Conservation (phyloP, 1,284 basidiomycete genomes). For the Ceratobasidium sp. region DNA sequence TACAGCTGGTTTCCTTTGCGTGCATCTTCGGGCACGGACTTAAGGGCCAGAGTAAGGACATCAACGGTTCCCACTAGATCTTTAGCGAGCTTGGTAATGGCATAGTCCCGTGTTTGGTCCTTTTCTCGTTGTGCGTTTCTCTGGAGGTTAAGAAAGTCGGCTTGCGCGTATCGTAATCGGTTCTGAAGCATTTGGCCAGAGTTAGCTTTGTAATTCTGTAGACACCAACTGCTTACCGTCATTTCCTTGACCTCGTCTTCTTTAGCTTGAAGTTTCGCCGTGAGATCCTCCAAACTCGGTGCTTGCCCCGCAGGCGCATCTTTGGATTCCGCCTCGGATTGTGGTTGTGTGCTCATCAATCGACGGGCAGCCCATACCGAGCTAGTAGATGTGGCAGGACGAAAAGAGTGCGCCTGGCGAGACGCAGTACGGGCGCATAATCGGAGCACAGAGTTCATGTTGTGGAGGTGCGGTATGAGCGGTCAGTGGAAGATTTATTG, state of each 20-base stretch:
- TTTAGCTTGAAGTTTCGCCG: slow-evolving; percentile 68
- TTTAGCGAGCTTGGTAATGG: slow-evolving; percentile 87
- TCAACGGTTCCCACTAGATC: slow-evolving; percentile 94
- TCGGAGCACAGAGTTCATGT: slow-evolving; percentile 27
- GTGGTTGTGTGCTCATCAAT: slow-evolving; percentile 29
- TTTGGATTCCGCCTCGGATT: slow-evolving; percentile 11
- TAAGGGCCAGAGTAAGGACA: slow-evolving; percentile 86
- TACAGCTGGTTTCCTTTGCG: slow-evolving; percentile 64
- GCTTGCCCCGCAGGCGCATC: background rate
- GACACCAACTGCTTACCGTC: slow-evolving; percentile 62
- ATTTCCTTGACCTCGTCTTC: slow-evolving; percentile 76
- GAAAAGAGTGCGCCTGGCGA: slow-evolving; percentile 18
- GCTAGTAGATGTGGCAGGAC: background rate
- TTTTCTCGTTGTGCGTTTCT: slow-evolving; percentile 90
- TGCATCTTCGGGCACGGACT: slow-evolving; percentile 73
- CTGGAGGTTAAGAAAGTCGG: slow-evolving; percentile 95
- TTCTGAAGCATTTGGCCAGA: slow-evolving; percentile 56
- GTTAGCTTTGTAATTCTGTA: background rate
- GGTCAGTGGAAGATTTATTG: background rate
- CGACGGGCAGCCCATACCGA: slow-evolving; percentile 1
- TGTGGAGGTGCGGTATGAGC: background rate
- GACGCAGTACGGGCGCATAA: slow-evolving; percentile 27
- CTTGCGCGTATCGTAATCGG: slow-evolving; percentile 86
- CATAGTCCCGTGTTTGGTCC: slow-evolving; percentile 90
- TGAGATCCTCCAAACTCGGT: slow-evolving; percentile 40